phyloP scores from a whole-genome alignment of 192 early-diverging fungal species.

The Coemansia sp. region DNA sequence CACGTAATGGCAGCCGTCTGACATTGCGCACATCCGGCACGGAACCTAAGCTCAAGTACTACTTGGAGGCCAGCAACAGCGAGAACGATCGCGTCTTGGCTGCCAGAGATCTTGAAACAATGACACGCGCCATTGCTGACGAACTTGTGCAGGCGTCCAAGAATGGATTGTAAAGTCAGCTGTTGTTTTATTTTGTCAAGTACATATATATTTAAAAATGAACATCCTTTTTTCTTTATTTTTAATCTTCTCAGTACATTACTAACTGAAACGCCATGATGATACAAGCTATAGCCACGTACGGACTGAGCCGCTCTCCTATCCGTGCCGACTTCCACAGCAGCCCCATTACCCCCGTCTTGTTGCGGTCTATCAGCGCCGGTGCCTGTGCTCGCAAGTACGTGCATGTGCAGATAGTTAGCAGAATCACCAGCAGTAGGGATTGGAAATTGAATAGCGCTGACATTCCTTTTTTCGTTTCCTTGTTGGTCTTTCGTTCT shows the following conservation, averaged over 20 bases:
- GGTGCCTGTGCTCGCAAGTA: constrained; percentile 90
- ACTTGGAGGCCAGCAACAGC: constrained; percentile 62
- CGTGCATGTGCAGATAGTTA: constrained; percentile 96
- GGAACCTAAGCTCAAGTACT: constrained; percentile 92
- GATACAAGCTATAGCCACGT: constrained; percentile 88
- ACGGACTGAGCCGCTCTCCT: constrained; percentile 93
- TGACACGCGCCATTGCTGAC: constrained; percentile 54
- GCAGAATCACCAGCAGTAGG: constrained; percentile 84
- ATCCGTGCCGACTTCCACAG: constrained; percentile 96
- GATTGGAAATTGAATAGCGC: constrained; percentile 97
- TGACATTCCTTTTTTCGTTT: constrained; percentile 58
- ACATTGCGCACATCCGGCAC: constrained; percentile 78
- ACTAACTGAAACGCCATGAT: constrained; percentile 78
- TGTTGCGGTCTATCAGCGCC: constrained; percentile 81
- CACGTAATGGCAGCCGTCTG: constrained; percentile 66
- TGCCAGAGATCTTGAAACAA: constrained; percentile 53
- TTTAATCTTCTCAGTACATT: constrained; percentile 30
- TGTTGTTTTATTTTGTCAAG: constrained; percentile 4
- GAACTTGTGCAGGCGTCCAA: constrained; percentile 44
- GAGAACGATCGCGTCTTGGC: constrained; percentile 50
- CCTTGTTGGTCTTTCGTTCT: too few relatives aligned
- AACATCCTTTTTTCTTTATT: constrained; percentile 5
- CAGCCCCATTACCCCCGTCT: constrained; percentile 82
- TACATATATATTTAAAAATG: neutral
- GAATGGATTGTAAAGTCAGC: constrained; percentile 21